Conservation (phyloP, 148 eudicot species). For the Vaccinium corymbosum region DNA sequence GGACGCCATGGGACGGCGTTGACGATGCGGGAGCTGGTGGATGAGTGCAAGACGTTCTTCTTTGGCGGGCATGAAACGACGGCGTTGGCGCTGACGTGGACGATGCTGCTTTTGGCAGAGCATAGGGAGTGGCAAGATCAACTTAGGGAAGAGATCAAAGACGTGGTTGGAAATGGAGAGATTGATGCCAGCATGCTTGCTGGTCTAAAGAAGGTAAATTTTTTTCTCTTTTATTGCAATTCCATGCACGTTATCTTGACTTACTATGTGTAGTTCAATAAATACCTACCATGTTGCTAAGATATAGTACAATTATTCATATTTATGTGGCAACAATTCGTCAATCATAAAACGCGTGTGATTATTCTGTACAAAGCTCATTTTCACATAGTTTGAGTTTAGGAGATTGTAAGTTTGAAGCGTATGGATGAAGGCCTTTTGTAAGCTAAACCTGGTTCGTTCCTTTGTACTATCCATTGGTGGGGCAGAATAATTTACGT, state of each 20-base stretch:
- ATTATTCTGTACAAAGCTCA: not conserved
- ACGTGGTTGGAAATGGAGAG: constrained; percentile 61
- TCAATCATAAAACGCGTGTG: not conserved
- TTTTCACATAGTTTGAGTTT: not conserved
- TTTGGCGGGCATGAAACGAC: constrained; percentile 90
- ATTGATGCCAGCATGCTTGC: constrained; percentile 62
- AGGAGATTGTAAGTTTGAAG: not conserved
- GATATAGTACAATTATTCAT: not conserved
- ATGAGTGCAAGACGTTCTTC: constrained; percentile 92
- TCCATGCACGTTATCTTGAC: not conserved
- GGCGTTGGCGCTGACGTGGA: constrained; percentile 78
- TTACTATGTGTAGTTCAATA: not conserved
- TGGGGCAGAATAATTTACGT: no score
- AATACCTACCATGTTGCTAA: not conserved
- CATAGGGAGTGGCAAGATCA: constrained; percentile 75
- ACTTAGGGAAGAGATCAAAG: constrained; percentile 64
- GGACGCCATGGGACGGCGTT: constrained; percentile 34
- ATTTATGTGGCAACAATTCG: not conserved
- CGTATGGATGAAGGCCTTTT: no score
- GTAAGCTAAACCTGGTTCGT: no score
- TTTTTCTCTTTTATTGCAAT: not conserved
- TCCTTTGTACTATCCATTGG: no score
- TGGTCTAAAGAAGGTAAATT: constrained; percentile 69
- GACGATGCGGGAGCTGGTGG: constrained; percentile 59
- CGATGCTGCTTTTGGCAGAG: constrained; percentile 55